Base-by-base conservation (phyloP, 768 basidiomycete genomes). In the Boletus speciosus region DNA sequence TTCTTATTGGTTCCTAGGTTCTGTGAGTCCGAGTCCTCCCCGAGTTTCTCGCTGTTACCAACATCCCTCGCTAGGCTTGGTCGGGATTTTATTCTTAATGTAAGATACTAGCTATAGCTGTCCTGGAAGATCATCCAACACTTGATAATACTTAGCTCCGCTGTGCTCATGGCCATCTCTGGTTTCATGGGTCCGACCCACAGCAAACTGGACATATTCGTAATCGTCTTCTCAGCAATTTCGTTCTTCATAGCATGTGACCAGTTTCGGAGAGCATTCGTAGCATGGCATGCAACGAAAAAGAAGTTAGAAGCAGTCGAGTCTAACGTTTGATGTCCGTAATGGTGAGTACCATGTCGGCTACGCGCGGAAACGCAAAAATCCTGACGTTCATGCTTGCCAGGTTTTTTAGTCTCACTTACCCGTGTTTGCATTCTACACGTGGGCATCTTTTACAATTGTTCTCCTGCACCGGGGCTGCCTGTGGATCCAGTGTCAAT, bases 31-130 rank as follows among this genome's bases (percentile, higher is more conserved):
- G 48, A 47, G 54, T 51, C 36, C n/a, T 46, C 32, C 11, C 21
- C 16, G 3, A n/a, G 34, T 14, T 14, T 36, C 36, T 44, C 29
- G 10, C 2, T 32, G n/a, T 34, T 11, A 4, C 40, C 38, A 10
- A 59, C 10, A 16, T 34, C 19, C 6, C 7, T 58, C 40, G 15
- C 19, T n/a, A 66, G 64, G 50, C 8, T 25, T 61, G 40, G 62
- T 65, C 21, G 64, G 62, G 3, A 25, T 41, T 5, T 48, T 67
- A 36, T 66, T 67, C 49, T 37, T 61, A 1, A 57, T 65, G 64
- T 61, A 53, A 29, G 61, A 25, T 7, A 5, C 6, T 32, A 1
- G n/a, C 12, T 38, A 11, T 32, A 1, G n/a, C 12, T 38, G 8
- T 29, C n/a, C 16, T 38, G 29, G 15, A 50, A 15, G n/a, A 25